These are phyloP conservation scores for Baorangia bicolor DNA, from an alignment of 768 basidiomycete species.

Conservation along the genomic window DNA sequence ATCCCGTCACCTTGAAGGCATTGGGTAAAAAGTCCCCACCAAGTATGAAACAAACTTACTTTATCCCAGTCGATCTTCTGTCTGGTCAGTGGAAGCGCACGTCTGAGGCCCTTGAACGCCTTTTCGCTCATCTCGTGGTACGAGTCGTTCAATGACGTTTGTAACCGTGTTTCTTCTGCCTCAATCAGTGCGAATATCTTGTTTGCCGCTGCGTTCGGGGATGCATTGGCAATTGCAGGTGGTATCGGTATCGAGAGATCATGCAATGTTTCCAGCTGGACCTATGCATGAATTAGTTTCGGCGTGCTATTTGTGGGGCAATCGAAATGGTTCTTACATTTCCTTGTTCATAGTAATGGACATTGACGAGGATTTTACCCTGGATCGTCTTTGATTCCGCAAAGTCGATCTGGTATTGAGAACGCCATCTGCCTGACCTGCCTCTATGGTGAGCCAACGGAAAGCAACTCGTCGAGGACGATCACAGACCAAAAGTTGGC, in stretches of 20 bases:
- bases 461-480: background rate
- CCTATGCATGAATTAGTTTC: conserved; percentile 44
- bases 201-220: conserved; percentile 52
- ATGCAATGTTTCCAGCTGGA: conserved; percentile 84
- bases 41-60: conserved; percentile 39
- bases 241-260: conserved; percentile 63
- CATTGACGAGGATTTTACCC: conserved; percentile 78
- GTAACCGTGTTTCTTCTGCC: conserved; percentile 77
- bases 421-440: conserved; percentile 96
- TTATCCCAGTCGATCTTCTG: conserved; percentile 97
- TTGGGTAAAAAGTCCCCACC: background rate
- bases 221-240: conserved; percentile 51
- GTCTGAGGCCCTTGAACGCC: conserved; percentile 86
- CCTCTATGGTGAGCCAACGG: background rate
- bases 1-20: conserved; percentile 45
- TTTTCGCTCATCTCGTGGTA: conserved; percentile 92
- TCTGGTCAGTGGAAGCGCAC: conserved; percentile 88
- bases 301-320: background rate
- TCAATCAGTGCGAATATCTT: conserved; percentile 81
- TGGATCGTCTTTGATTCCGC: conserved; percentile 51
- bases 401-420: conserved; percentile 76
- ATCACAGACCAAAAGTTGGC: conserved; percentile 80
- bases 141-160: conserved; percentile 72
- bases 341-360: conserved; percentile 98
- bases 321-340: conserved; percentile 53